Evolutionary conservation across 768 basidiomycete genomes (phyloP), one percentile per base, ranked within the genome.

Genomic region (Lactifluus hygrophoroides): DNA sequence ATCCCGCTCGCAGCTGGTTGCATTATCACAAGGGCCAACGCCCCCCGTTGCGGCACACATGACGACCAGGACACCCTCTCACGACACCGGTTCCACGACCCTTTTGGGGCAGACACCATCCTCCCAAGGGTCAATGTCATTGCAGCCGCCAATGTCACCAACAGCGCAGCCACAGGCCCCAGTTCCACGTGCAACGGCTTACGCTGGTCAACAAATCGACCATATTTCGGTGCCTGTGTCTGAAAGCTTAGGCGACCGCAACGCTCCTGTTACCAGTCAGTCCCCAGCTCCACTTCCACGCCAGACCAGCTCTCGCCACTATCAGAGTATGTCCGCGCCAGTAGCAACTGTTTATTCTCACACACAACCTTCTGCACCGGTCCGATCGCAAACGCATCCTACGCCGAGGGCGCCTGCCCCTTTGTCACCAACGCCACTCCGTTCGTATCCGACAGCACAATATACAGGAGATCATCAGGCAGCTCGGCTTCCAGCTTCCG

Each of bases 51-150:
- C 57, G 17, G 54, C 51, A 9, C 61, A 62, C 19, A 27, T 56
- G 16, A 56, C 64, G 27, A 57, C 45, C 17, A 51, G 61, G 32
- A 63, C 64, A 7, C 57, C 61, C 8, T 64, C 64, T 40, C 54
- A 64, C 27, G 64, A 63, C 27, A 64, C 64, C 2, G 64, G 64
- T 21, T 64, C 64, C 14, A 64, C 64, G n/a, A 64, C 61, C 9
- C 56, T 64, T 38, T 23, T 64, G 23, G 64, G 64, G 5, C 61
- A 63, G 17, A 63, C 64, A 0, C 54, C 64, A 27, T 63, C 64
- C 34, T 64, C 63, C 21, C 63, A 64, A 37, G 61, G 54, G 6
- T 63, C 63, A 23, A 37, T 32, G 32, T 47, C 55, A 28, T 28
- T 64, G 37, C 59, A 52, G 19, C 19, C 35, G 19, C 46, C 50